A percentile compares a stretch with the other conserved stretches of the same genome.
Conservation (phyloP, 225 moss, liverwort and hornwort species). For the Pseudisothecium myosuroides region DNA sequence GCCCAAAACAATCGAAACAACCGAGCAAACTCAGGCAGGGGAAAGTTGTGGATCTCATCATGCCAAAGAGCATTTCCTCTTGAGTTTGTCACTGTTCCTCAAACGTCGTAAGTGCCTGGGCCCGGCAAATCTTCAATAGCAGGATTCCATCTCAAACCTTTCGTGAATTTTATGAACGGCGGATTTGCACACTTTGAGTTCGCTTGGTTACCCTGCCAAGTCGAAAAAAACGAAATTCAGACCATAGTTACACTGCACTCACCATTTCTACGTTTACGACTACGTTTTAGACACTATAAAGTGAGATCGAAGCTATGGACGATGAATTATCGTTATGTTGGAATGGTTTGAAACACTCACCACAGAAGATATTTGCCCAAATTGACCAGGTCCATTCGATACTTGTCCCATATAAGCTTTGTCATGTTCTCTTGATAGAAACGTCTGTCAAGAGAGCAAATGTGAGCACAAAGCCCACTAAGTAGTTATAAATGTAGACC, state of each 20-base stretch:
- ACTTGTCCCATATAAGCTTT: slow-evolving; percentile 36
- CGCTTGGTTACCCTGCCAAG: slow-evolving; percentile 61
- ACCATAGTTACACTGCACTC: not conserved
- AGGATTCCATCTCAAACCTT: slow-evolving; percentile 59
- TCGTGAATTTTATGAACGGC: slow-evolving; percentile 61
- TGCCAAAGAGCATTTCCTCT: not conserved
- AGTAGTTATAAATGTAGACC: not conserved
- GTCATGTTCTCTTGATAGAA: slow-evolving; percentile 44
- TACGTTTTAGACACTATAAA: not conserved
- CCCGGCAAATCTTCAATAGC: slow-evolving; percentile 38
- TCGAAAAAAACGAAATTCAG: not conserved
- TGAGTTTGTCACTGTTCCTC: not conserved
- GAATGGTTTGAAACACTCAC: not conserved
- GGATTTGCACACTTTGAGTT: slow-evolving; percentile 66
- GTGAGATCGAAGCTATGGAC: not conserved
- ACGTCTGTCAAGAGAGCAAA: slow-evolving; percentile 9
- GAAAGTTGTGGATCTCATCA: not conserved
- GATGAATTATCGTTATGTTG: not conserved
- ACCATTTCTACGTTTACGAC: not conserved
- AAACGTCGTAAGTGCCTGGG: slow-evolving; percentile 67
- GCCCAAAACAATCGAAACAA: not conserved
- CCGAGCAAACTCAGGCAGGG: not conserved
- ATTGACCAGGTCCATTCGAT: slow-evolving; percentile 29
- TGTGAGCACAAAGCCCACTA: not conserved
- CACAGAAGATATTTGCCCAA: not conserved